These are phyloP conservation scores for Kalmanozyma brasiliensis DNA, from an alignment of 1,284 basidiomycete genomes.

Conservation along the genomic window DNA sequence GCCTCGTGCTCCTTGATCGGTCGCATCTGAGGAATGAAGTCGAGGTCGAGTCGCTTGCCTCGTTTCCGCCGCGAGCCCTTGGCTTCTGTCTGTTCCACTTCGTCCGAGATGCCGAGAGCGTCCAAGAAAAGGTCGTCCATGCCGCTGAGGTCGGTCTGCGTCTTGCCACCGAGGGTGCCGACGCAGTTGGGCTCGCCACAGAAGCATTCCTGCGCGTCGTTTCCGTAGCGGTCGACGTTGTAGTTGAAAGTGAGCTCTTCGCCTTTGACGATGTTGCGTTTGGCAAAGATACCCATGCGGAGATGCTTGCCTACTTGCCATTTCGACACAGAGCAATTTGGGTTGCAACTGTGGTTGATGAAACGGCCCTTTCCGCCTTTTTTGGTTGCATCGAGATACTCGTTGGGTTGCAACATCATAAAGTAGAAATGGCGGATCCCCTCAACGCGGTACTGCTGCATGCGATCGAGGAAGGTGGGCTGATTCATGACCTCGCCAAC, in stretches of 20 bases:
- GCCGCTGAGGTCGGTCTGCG: constrained; percentile 90
- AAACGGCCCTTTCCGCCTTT: constrained; percentile 95
- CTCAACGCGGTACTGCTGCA: constrained; percentile 91
- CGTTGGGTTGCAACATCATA: constrained; percentile 98
- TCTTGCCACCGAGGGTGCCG: constrained; percentile 96
- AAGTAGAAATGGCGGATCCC: constrained; percentile 98
- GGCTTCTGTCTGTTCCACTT: constrained; percentile 79
- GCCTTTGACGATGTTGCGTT: constrained; percentile 79
- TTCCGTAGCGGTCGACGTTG: constrained; percentile 98
- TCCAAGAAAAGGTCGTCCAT: constrained; percentile 97
- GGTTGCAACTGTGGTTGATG: constrained; percentile 97
- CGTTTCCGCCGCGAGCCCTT: constrained; percentile 92
- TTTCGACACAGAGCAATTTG: constrained; percentile 98
- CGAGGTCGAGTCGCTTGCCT: constrained; percentile 90
- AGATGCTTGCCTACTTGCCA: constrained; percentile 93
- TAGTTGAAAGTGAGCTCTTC: constrained; percentile 99
- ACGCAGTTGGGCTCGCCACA: constrained; percentile 97
- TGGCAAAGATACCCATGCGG: constrained; percentile 98
- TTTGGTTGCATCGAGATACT: constrained; percentile 99
- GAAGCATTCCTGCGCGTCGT: constrained; percentile 93
- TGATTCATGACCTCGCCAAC: constrained; percentile 95
- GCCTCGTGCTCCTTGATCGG: constrained; percentile 82
- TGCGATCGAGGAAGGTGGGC: constrained; percentile 86
- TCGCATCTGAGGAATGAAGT: constrained; percentile 79
- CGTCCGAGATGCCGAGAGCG: constrained; percentile 93